These are phyloP conservation scores for Zygosaccharomyces lentus DNA, from an alignment of 805 yeast genomes.

Conservation along the genomic window DNA sequence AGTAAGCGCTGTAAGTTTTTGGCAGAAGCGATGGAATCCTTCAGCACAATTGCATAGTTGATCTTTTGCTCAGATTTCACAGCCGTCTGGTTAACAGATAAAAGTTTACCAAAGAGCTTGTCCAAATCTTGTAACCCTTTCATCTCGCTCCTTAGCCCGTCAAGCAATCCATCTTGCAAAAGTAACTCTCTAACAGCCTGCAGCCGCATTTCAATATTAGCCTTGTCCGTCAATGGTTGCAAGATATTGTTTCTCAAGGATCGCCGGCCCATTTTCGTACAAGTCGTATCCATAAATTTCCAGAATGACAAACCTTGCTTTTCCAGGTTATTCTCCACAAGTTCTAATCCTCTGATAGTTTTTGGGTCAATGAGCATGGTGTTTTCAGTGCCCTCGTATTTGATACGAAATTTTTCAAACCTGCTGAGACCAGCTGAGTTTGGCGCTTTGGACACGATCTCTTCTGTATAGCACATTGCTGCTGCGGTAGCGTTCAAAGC, in stretches of 20 bases:
- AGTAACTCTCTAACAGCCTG: conserved; percentile 39
- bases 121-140: conserved; percentile 40
- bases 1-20: conserved; percentile 17
- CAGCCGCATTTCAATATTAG: conserved; percentile 36
- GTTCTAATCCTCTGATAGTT: conserved; percentile 39
- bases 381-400: conserved; percentile 38
- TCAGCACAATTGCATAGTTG: conserved; percentile 40
- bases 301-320: conserved; percentile 34
- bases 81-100: conserved; percentile 28
- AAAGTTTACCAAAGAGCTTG: conserved; percentile 36
- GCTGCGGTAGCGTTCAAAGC: conserved; percentile 38
- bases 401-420: conserved; percentile 36
- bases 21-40: conserved; percentile 34
- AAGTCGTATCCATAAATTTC: conserved; percentile 38
- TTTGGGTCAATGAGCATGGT: conserved; percentile 42
- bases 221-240: conserved; percentile 44
- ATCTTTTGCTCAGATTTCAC: conserved; percentile 36
- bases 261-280: conserved; percentile 46
- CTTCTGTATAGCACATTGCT: conserved; percentile 26
- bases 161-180: conserved; percentile 13
- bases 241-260: conserved; percentile 40
- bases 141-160: conserved; percentile 22
- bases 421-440: conserved; percentile 6
- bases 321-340: conserved; percentile 35
- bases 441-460: conserved; percentile 11